Evolutionary conservation across 345 rosid species (phyloP).

Genomic region (Citrus reticulata): DNA sequence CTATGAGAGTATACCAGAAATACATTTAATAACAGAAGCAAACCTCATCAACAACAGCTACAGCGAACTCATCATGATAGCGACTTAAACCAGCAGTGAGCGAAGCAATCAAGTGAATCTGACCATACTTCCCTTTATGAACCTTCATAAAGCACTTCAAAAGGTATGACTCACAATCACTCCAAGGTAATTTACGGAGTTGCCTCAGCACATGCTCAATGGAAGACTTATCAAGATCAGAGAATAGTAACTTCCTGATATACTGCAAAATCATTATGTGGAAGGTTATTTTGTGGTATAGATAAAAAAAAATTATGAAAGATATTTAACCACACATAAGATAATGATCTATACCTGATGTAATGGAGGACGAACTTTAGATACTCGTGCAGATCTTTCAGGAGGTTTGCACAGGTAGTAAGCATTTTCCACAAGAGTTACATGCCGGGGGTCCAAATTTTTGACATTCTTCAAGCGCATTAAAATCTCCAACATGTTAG

Average conservation of each 20-base stretch:
- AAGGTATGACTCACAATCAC: conserved; percentile 86
- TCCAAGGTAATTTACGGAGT: conserved; percentile 96
- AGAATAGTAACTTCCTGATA: conserved; percentile 79
- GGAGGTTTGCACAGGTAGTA: conserved; percentile 98
- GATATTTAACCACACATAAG: neutral
- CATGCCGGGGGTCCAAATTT: conserved; percentile 96
- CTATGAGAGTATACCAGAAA: neutral
- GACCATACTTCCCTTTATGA: conserved; percentile 94
- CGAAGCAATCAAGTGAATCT: conserved; percentile 95
- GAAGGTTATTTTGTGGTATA: conserved; percentile 4
- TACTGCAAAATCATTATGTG: conserved; percentile 52
- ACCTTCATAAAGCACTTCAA: conserved; percentile 98
- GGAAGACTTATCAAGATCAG: conserved; percentile 94
- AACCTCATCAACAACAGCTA: conserved; percentile 99
- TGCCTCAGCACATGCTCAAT: conserved; percentile 92
- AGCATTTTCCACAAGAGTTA: conserved; percentile 98
- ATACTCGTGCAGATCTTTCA: conserved; percentile 90
- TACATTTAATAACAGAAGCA: conserved; percentile 14
- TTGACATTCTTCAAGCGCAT: conserved; percentile 99
- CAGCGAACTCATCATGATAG: conserved; percentile 97
- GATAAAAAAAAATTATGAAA: neutral
- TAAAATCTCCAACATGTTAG: conserved; percentile 96
- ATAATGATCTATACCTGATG: conserved; percentile 57
- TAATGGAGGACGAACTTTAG: conserved; percentile 91
- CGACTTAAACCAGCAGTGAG: conserved; percentile 97